These are phyloP conservation scores for Xylariaceae sp. DNA, from an alignment of 2,329 filamentous ascomycete genomes.

Conservation along the genomic window DNA sequence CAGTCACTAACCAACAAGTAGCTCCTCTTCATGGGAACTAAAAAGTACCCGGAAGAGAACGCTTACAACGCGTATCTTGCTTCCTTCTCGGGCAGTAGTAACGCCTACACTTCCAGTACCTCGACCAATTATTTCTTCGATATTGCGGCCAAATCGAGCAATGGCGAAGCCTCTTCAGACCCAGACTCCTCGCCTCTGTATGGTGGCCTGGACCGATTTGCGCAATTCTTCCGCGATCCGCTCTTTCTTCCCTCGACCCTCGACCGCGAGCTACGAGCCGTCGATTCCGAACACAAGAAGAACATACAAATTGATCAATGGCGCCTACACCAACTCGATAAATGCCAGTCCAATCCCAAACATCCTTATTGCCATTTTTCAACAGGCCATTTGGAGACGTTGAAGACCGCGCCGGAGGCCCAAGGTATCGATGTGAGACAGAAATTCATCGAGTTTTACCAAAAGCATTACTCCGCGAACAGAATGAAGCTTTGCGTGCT, in stretches of 20 bases:
- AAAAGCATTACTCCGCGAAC: constrained; percentile 86
- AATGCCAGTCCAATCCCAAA: constrained; percentile 77
- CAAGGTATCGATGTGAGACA: constrained; percentile 78
- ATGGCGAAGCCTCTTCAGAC: constrained; percentile 50
- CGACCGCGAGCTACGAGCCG: constrained; percentile 79
- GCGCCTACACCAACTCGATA: constrained; percentile 82
- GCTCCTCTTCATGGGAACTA: constrained; percentile 95
- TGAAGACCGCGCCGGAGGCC: constrained; percentile 75
- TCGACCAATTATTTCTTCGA: constrained; percentile 99
- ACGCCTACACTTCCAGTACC: constrained; percentile 88
- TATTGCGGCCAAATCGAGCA: constrained; percentile 71
- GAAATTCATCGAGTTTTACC: constrained; percentile 89
- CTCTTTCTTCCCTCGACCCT: constrained; percentile 80
- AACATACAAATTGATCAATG: constrained; percentile 87
- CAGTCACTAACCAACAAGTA: constrained; percentile 28
- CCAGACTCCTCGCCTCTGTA: constrained; percentile 58
- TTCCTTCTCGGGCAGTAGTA: constrained; percentile 83
- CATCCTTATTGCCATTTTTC: constrained; percentile 91
- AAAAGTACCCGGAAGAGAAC: constrained; percentile 95
- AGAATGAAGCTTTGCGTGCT: constrained; percentile 87
- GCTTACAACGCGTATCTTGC: constrained; percentile 92
- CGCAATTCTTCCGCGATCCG: constrained; percentile 87
- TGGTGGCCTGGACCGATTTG: constrained; percentile 83
- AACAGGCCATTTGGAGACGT: constrained; percentile 78
- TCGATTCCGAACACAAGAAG: constrained; percentile 97